phyloP scores from a whole-genome alignment of 768 basidiomycete genomes.

The Trametes gibbosa region DNA sequence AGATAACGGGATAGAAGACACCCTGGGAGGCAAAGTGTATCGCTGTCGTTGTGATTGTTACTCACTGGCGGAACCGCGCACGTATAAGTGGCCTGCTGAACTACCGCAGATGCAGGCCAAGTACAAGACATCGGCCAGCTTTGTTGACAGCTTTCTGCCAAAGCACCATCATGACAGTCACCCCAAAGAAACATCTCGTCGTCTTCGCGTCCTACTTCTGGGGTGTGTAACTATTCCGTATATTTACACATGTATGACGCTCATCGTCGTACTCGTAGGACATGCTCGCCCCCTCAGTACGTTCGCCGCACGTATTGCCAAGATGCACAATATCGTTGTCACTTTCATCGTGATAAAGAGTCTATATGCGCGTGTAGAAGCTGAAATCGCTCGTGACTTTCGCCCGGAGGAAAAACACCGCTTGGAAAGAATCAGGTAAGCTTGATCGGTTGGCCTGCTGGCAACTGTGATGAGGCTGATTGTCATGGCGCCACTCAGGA shows the following conservation, averaged over 20 bases:
- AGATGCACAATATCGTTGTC: not conserved
- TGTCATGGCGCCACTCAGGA: not conserved
- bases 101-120: too few relatives aligned
- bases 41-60: too few relatives aligned
- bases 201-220: not conserved
- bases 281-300: constrained; percentile 10
- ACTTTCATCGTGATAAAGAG: constrained; percentile 1
- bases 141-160: too few relatives aligned
- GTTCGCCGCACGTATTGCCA: constrained; percentile 3
- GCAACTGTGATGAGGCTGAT: not conserved
- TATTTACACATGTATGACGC: not conserved
- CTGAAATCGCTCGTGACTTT: constrained; percentile 6
- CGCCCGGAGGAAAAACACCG: not conserved
- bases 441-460: not conserved
- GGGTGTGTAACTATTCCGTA: not conserved
- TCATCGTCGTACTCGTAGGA: not conserved
- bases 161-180: not conserved
- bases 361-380: constrained; percentile 3
- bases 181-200: not conserved
- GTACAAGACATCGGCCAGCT: too few relatives aligned
- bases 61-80: too few relatives aligned
- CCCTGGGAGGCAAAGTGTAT: too few relatives aligned
- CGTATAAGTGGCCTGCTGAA: too few relatives aligned
- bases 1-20: too few relatives aligned
- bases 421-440: not conserved